A percentile compares a stretch with the other conserved stretches of the same genome.
phyloP scores from a whole-genome alignment of 1,139 yeast species.

The Sugiyamaella grinbergsii region DNA sequence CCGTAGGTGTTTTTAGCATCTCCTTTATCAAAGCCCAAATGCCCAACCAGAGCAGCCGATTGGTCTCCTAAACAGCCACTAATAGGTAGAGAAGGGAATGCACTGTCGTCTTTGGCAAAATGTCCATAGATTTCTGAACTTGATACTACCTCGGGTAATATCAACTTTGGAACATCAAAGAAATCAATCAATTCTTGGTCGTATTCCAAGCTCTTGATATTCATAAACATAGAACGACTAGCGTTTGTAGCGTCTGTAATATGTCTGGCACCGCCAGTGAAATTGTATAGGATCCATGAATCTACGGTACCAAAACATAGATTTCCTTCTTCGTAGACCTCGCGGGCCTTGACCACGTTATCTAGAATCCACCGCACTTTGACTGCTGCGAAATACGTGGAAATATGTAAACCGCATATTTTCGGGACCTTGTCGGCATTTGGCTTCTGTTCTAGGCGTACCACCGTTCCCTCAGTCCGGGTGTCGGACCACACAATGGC shows the following conservation, averaged over 20 bases:
- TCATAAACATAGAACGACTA: conserved; percentile 87
- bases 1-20: conserved; percentile 97
- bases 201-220: conserved; percentile 72
- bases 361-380: conserved; percentile 89
- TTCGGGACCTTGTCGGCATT: conserved; percentile 64
- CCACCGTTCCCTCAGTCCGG: conserved; percentile 75
- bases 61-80: conserved; percentile 95
- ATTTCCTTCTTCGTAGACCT: conserved; percentile 72
- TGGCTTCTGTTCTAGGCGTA: conserved; percentile 54
- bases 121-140: conserved; percentile 80
- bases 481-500: conserved; percentile 98
- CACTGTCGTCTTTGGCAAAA: conserved; percentile 35
- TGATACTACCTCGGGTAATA: conserved; percentile 78
- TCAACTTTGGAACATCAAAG: conserved; percentile 70
- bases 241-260: conserved; percentile 92
- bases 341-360: conserved; percentile 67
- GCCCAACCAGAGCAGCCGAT: conserved; percentile 91
- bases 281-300: conserved; percentile 87
- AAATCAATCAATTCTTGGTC: conserved; percentile 74
- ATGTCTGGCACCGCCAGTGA: conserved; percentile 63
- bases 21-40: conserved; percentile 79
- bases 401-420: conserved; percentile 81
- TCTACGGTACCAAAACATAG: conserved; percentile 94
- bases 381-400: conserved; percentile 90
- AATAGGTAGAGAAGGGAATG: conserved; percentile 63